Conservation (phyloP, 2,329 filamentous ascomycete species). For the Penicillium capsulatum region DNA sequence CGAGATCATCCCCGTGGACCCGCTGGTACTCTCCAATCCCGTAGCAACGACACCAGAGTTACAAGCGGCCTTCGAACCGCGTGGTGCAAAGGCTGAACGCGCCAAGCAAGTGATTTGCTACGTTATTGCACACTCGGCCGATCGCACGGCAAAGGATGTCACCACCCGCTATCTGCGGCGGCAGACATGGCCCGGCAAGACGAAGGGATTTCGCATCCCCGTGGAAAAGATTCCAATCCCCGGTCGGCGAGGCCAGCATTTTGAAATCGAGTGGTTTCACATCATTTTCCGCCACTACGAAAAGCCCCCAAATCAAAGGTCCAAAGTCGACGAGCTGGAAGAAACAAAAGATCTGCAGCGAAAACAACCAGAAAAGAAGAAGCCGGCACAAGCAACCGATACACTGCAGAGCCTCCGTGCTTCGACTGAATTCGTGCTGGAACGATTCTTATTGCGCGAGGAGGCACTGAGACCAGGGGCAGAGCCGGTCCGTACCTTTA, state of each 20-base stretch:
- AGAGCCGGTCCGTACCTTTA: constrained; percentile 69
- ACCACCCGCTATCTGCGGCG: constrained; percentile 85
- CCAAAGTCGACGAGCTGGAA: constrained; percentile 72
- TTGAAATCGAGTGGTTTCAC: constrained; percentile 85
- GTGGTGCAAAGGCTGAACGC: constrained; percentile 76
- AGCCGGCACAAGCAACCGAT: constrained; percentile 68
- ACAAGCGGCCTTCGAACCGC: constrained; percentile 71
- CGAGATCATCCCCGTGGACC: constrained; percentile 73
- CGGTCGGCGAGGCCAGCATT: constrained; percentile 70
- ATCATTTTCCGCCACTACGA: constrained; percentile 70
- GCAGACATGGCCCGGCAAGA: constrained; percentile 78
- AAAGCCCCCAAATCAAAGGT: constrained; percentile 52
- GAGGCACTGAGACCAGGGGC: constrained; percentile 74
- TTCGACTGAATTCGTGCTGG: constrained; percentile 78
- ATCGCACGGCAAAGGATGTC: constrained; percentile 90
- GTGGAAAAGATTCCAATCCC: constrained; percentile 77
- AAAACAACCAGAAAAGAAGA: constrained; percentile 67
- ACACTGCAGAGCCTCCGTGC: constrained; percentile 85
- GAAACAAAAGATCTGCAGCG: constrained; percentile 72
- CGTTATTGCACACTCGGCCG: constrained; percentile 72
- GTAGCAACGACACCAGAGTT: constrained; percentile 70
- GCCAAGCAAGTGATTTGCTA: constrained; percentile 89
- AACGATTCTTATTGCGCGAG: constrained; percentile 82
- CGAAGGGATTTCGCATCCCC: constrained; percentile 76
- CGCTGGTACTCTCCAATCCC: constrained; percentile 61